Evolutionary conservation across 352 stramenopile genomes (phyloP).

Genomic region (Phytopythium ostracodes): DNA sequence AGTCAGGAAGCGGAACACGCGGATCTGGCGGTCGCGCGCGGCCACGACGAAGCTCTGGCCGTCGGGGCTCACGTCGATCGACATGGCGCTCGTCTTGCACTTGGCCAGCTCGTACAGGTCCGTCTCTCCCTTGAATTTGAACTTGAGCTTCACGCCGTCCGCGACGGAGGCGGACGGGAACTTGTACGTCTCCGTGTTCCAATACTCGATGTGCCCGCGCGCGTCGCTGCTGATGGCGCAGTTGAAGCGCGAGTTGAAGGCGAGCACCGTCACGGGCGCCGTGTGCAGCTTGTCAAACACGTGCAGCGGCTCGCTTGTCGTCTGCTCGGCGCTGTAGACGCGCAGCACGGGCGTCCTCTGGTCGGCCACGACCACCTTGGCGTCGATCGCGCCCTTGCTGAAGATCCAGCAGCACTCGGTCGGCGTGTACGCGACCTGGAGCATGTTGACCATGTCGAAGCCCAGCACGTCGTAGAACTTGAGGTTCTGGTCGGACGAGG

Average conservation of each 20-base stretch:
- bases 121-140: conserved; percentile 95
- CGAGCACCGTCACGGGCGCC: conserved; percentile 86
- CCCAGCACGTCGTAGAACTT: conserved; percentile 99
- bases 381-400: conserved; percentile 41
- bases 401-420: conserved; percentile 76
- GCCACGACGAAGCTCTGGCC: conserved; percentile 86
- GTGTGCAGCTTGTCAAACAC: conserved; percentile 87
- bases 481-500: conserved; percentile 88
- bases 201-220: conserved; percentile 94
- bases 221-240: conserved; percentile 91
- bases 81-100: conserved; percentile 78
- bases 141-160: conserved; percentile 36
- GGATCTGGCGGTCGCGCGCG: conserved; percentile 85
- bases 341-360: conserved; percentile 58
- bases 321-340: conserved; percentile 85
- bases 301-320: conserved; percentile 42
- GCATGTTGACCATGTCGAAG: conserved; percentile 99
- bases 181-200: conserved; percentile 74
- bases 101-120: conserved; percentile 96
- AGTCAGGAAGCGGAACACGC: conserved; percentile 86
- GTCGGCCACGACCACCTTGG: conserved; percentile 79
- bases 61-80: conserved; percentile 62
- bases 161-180: conserved; percentile 19
- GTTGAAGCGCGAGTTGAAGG: conserved; percentile 81
- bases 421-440: conserved; percentile 75